These are phyloP conservation scores for Cymbomonas tetramitiformis DNA, from an alignment of 139 green algal species.

Conservation along the genomic window DNA sequence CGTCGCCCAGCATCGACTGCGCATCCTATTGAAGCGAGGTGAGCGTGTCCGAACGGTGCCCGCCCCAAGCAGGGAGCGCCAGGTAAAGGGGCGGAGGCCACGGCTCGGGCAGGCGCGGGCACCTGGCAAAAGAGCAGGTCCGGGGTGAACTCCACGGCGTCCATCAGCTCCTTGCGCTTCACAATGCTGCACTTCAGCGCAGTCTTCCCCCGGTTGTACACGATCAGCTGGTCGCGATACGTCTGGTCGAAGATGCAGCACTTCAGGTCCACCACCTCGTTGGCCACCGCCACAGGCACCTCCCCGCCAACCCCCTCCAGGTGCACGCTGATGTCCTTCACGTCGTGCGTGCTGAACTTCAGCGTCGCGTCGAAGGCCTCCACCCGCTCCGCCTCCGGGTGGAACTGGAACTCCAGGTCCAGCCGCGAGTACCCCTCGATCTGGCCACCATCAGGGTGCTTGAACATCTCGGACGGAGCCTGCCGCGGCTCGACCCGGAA, in stretches of 20 bases:
- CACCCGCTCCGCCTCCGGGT: not conserved
- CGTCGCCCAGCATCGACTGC: no score
- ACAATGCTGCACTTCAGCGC: constrained; percentile 12
- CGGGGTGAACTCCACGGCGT: constrained; percentile 4
- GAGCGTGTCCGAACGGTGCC: no score
- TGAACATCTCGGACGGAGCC: not conserved
- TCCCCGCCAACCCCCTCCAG: not conserved
- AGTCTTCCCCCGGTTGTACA: constrained; percentile 4
- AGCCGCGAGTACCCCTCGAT: not conserved
- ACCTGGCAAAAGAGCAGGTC: constrained; percentile 20
- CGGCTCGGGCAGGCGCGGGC: no score
- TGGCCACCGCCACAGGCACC: not conserved
- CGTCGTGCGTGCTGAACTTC: not conserved
- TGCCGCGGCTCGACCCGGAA: constrained; percentile 2
- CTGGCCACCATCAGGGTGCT: not conserved
- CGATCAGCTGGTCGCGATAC: constrained; percentile 7
- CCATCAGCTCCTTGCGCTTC: not conserved
- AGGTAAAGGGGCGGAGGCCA: no score
- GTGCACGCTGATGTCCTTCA: not conserved
- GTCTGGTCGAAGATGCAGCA: not conserved
- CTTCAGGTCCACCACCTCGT: constrained; percentile 9
- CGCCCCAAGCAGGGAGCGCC: not conserved
- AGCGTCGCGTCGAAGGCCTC: not conserved
- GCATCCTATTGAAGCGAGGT: no score
- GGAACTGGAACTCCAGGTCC: constrained; percentile 1